Evolutionary conservation across 176 grass and related monocot species (phyloP).

Genomic region (Oryza brachyantha): DNA sequence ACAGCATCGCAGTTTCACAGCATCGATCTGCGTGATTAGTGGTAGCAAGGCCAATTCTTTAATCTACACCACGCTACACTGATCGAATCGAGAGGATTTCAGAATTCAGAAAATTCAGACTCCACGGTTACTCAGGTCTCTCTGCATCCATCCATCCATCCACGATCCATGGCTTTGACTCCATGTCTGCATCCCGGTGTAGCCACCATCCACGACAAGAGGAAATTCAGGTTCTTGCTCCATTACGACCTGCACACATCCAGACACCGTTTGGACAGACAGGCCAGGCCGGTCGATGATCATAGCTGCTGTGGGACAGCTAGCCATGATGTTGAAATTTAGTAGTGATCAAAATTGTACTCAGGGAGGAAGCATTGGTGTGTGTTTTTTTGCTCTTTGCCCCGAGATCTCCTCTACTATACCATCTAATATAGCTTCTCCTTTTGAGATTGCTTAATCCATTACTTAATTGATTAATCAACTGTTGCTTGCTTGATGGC

Average conservation of each 20-base stretch:
- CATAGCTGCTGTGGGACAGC: not conserved
- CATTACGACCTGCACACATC: not conserved
- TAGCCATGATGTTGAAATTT: not conserved
- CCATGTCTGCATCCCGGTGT: not conserved
- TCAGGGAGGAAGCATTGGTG: not conserved
- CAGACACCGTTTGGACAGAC: not conserved
- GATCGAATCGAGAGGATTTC: not conserved
- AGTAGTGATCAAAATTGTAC: not conserved
- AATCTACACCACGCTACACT: not conserved
- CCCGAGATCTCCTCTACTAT: not conserved
- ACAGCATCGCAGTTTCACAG: not conserved
- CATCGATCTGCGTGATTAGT: not conserved
- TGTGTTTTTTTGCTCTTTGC: not conserved
- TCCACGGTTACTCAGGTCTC: not conserved
- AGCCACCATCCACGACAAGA: not conserved
- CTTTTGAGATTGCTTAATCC: slow-evolving; percentile 20
- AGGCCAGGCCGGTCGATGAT: not conserved
- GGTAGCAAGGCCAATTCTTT: no score
- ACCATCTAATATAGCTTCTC: slow-evolving; percentile 2
- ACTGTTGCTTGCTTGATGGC: not conserved
- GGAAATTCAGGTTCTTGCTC: not conserved
- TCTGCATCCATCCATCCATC: not conserved
- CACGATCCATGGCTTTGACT: not conserved
- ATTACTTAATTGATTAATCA: not conserved
- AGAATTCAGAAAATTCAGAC: no score